Evolutionary conservation across 148 eudicot genomes (phyloP).

Genomic region (Euryodendron excelsum): DNA sequence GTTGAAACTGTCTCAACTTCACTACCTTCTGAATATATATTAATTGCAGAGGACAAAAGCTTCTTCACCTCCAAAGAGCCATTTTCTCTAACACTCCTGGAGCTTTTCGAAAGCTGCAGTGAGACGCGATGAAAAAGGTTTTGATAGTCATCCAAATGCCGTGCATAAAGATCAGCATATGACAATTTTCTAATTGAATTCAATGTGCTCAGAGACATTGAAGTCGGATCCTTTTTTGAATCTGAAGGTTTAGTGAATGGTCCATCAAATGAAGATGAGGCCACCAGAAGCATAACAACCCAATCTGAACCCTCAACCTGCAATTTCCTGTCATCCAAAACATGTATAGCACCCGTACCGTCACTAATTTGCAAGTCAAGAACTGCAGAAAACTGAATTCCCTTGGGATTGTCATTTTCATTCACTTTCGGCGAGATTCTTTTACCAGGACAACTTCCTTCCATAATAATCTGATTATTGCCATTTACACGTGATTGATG

Average conservation of each 20-base stretch:
- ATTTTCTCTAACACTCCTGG: constrained; percentile 3
- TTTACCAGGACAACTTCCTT: constrained; percentile 64
- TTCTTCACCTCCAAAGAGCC: neutral
- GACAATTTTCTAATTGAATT: constrained; percentile 35
- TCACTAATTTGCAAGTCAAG: constrained; percentile 57
- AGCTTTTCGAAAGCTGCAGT: constrained; percentile 57
- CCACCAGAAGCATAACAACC: constrained; percentile 57
- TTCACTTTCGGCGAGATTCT: no score
- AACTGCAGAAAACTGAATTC: constrained; percentile 57
- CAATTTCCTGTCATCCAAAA: constrained; percentile 46
- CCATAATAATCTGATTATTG: constrained; percentile 62
- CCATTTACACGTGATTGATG: constrained; percentile 44
- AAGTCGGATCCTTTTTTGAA: constrained; percentile 53
- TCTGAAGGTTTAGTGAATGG: constrained; percentile 63
- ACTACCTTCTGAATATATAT: neutral
- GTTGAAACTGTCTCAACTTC: constrained; percentile 33
- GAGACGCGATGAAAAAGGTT: constrained; percentile 67
- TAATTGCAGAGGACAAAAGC: neutral
- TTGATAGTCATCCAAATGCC: constrained; percentile 77
- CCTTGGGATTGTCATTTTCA: no score
- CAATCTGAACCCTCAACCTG: constrained; percentile 59
- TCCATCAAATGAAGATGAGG: constrained; percentile 67
- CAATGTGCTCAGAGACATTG: constrained; percentile 41
- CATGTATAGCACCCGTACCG: constrained; percentile 27
- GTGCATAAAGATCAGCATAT: constrained; percentile 53